Evolutionary conservation across 768 basidiomycete genomes (phyloP), one percentile per base, ranked within the genome.

Genomic region (Collybiopsis luxurians): DNA sequence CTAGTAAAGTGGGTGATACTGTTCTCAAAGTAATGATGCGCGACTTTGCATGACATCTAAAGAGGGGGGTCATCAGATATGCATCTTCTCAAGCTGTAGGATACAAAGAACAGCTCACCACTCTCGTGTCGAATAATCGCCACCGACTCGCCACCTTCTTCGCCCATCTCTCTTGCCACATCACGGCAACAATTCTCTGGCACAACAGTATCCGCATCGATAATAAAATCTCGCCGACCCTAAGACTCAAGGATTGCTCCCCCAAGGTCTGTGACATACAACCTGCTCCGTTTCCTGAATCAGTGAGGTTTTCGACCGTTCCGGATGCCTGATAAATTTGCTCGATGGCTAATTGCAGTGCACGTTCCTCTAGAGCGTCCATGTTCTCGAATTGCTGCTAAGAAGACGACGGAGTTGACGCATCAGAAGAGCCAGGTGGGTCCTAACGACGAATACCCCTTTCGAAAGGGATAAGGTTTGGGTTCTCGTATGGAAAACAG

Each of bases 61-160:
- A 15, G 27, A n/a, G 27, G n/a, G n/a, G n/a, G n/a, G n/a, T n/a
- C n/a, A n/a, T n/a, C n/a, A n/a, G n/a, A n/a, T n/a, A n/a, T n/a
- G n/a, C n/a, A n/a, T n/a, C n/a, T n/a, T n/a, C n/a, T n/a, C n/a
- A n/a, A n/a, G n/a, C n/a, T n/a, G n/a, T n/a, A n/a, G n/a, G n/a
- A n/a, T n/a, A n/a, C n/a, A 7, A 53, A 42, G 26, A 21, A 39
- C 10, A 13, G 23, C 71, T 55, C 55, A 76, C 84, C 54, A 55
- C 88, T 90, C 63, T 89, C 89, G 67, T 95, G 92, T 67, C 94
- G 93, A 62, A 96, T 88, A 71, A 96, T 93, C 2, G 87, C 90
- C 24, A 93, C 79, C 39, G 91, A 87, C 0, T 87, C 89, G 50
- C 75, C 76, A 94, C 86, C 72, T 95, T 34, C 31, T 13, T 79